A percentile compares a stretch with the other conserved stretches of the same genome.
Conservation (phyloP, 2,329 filamentous ascomycete genomes). For the Aspergillus thermomutatus region DNA sequence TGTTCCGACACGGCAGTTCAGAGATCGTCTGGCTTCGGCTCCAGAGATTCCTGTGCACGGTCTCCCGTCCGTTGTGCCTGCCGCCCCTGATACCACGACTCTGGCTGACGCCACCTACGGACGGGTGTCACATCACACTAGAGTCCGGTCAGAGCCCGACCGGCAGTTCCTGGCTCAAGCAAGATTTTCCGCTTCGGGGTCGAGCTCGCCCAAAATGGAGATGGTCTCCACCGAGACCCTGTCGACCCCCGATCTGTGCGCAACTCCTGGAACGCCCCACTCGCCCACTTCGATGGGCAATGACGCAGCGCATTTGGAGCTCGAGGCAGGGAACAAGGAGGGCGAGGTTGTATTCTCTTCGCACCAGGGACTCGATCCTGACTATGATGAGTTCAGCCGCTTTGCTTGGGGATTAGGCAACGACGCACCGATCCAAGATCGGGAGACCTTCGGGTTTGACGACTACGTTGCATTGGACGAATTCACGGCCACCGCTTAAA, state of each 20-base stretch:
- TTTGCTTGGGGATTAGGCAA: conserved; percentile 29
- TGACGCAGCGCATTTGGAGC: conserved; percentile 5
- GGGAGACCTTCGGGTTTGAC: conserved; percentile 29
- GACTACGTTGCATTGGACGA: conserved; percentile 33
- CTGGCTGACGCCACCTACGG: conserved; percentile 19
- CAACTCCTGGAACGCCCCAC: conserved; percentile 27
- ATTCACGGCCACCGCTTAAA: conserved; percentile 26
- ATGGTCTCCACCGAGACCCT: conserved; percentile 25
- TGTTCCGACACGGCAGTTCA: conserved; percentile 25
- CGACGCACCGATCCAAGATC: conserved; percentile 19
- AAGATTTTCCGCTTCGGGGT: conserved; percentile 5
- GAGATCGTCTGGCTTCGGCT: conserved; percentile 33
- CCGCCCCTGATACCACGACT: conserved; percentile 9
- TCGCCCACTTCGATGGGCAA: conserved; percentile 22
- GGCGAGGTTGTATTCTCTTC: conserved; percentile 24
- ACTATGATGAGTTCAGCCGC: conserved; percentile 32
- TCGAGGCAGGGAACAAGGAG: conserved; percentile 14
- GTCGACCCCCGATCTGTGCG: conserved; percentile 32
- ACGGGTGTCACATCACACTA: conserved; percentile 17
- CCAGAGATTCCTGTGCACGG: conserved; percentile 28
- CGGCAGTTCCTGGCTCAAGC: conserved; percentile 11
- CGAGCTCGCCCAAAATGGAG: conserved; percentile 20
- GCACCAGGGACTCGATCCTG: conserved; percentile 26
- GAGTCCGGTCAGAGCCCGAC: conserved; percentile 19
- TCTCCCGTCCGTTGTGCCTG: conserved; percentile 12